Conservation (phyloP, 805 yeast species). For the Metschnikowia matae region DNA sequence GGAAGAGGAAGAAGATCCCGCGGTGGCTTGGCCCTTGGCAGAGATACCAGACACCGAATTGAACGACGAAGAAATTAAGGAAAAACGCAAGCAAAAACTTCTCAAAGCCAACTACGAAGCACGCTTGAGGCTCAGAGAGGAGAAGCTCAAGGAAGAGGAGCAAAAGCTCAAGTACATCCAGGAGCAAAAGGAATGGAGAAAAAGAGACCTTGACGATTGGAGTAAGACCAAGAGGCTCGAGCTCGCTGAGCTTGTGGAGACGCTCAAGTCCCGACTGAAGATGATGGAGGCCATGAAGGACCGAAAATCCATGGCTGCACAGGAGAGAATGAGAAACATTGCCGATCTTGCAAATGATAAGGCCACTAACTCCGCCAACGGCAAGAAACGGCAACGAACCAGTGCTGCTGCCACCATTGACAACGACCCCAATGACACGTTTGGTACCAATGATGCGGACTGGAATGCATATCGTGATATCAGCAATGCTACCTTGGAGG, state of each 20-base stretch:
- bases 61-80: conserved; percentile 74
- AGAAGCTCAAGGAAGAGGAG: conserved; percentile 62
- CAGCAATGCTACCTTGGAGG: conserved; percentile 70
- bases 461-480: conserved; percentile 90
- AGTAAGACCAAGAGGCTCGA: conserved; percentile 60
- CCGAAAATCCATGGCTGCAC: conserved; percentile 88
- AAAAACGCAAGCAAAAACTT: conserved; percentile 78
- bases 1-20: conserved; percentile 40
- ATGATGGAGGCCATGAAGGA: conserved; percentile 75
- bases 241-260: conserved; percentile 55
- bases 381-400: conserved; percentile 39
- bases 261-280: conserved; percentile 63
- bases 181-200: conserved; percentile 77
- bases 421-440: conserved; percentile 88
- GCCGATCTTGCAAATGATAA: conserved; percentile 82
- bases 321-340: conserved; percentile 84
- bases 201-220: conserved; percentile 74
- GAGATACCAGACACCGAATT: conserved; percentile 84
- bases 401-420: conserved; percentile 63
- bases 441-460: conserved; percentile 94
- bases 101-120: conserved; percentile 88
- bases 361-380: conserved; percentile 42
- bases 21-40: conserved; percentile 62
- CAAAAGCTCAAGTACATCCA: conserved; percentile 55
- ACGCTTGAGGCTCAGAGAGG: conserved; percentile 73